Base-by-base conservation (phyloP, 495 filamentous ascomycete species). In the Penicillium canescens region DNA sequence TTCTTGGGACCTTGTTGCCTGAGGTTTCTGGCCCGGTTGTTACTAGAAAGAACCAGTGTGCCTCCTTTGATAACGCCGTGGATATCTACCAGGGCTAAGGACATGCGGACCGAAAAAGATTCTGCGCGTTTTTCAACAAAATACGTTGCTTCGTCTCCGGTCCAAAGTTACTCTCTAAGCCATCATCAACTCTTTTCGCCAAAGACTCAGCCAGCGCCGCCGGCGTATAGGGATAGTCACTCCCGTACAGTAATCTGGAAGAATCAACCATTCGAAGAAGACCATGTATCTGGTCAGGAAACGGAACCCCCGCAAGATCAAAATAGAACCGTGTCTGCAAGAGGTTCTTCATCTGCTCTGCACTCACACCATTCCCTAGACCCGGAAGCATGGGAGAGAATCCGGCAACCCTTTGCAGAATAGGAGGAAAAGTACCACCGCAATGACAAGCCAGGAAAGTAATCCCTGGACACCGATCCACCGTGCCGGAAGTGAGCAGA, bases 281-380 rank as follows among this genome's bases (percentile, higher is more conserved):
- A 4, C 67, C 70, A 41, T 73, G 58, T 16, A 77, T 69, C 55
- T 72, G 68, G 56, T 73, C 66, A 14, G 77, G 78, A 52, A 81
- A 76, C 6, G 72, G 66, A 12, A 78, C 66, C 0, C 80, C 80
- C 1, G 80, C 80, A 18, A 83, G 55, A 57, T 82, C 80, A 42
- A 81, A 76, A 57, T 68, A 82, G 46, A 74, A 78, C 7, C 71
- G 71, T 18, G 56, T 55, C 37, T 55, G 50, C 10, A 82, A 46
- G 6, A 67, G 44, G 31, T 62, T 50, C 43, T 63, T 68, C 3
- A 70, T 54, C 2, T 52, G 38, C 4, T 65, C 48, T 4, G 44
- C 46, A 1, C 55, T 62, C 9, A 65, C 34, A 11, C 49, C 45
- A 6, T 49, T 13, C 5, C 40, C 56, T 4, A 24, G 16, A 12